Conservation (phyloP, 2,329 filamentous ascomycete species). For the Drechmeria coniospora region DNA sequence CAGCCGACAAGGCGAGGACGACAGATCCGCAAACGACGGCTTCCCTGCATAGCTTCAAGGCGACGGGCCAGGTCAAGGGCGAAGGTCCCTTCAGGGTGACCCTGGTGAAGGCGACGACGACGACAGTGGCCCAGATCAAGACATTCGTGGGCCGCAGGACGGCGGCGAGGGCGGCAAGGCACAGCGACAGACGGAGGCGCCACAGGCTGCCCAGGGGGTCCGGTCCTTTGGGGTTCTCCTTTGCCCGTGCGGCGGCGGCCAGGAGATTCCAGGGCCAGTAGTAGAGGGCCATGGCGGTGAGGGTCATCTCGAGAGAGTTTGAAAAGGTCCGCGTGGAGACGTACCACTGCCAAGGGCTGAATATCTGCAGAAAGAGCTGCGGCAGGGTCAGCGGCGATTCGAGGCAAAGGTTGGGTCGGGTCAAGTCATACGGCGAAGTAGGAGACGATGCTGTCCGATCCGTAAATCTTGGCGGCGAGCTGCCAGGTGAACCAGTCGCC, state of each 20-base stretch:
- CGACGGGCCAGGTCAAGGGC: constrained; percentile 24
- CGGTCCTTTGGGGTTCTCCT: constrained; percentile 21
- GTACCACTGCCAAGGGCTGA: constrained; percentile 79
- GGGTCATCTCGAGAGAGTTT: constrained; percentile 80
- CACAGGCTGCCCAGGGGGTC: constrained; percentile 11
- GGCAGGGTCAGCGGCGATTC: too few species aligned
- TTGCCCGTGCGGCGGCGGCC: constrained; percentile 20
- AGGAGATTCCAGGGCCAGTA: constrained; percentile 78
- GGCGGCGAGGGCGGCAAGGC: constrained; percentile 67
- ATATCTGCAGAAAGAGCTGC: constrained; percentile 22
- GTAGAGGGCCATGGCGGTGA: constrained; percentile 66
- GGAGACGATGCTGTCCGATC: constrained; percentile 43
- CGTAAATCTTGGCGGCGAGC: constrained; percentile 60
- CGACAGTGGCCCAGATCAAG: constrained; percentile 65
- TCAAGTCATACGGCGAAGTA: constrained; percentile 57
- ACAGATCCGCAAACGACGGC: constrained; percentile 44
- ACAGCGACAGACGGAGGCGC: constrained; percentile 41
- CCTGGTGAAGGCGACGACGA: constrained; percentile 28
- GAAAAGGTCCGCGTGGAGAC: constrained; percentile 86
- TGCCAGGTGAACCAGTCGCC: constrained; percentile 83
- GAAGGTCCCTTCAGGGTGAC: constrained; percentile 19
- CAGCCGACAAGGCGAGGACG: constrained; percentile 46
- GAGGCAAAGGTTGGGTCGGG: too few species aligned
- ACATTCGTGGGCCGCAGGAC: constrained; percentile 80
- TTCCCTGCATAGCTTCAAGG: constrained; percentile 45